Base-by-base conservation (phyloP, 139 green algal genomes). In the Chlorella sorokiniana region DNA sequence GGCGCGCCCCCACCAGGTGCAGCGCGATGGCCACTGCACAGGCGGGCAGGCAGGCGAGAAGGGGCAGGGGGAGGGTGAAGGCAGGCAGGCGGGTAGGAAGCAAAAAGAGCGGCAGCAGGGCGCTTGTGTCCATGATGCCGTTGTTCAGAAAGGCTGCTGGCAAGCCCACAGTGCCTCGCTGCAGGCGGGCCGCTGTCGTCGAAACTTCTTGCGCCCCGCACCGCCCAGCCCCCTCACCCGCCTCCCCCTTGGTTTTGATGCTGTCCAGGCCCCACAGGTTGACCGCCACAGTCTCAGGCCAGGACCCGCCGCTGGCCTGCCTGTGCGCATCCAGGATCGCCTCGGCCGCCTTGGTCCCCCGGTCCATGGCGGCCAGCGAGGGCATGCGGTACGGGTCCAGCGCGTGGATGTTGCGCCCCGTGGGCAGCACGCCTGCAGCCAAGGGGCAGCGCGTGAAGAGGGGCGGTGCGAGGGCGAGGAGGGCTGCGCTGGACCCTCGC, bases 361-460 rank as follows among this genome's bases (percentile, higher is more conserved):
- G 84, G 45, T 91, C 86, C 79, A 92, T 78, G 20, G 96, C 96
- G 27, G 95, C 90, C 45, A 89, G 78, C 33, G 84, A 90, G 27
- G 96, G 96, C 96, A 99, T 99, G 69, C 96, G 89, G 89, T 99
- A 99, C 0, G 96, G 96, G 85, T 99, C 96, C 40, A 99, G 88
- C 5, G 96, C 96, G 85, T 98, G 94, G 83, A 99, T 99, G 91
- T 99, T 99, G 61, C 96, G 91, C 37, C 96, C 93, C 37, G 96
- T 99, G 59, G 96, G 96, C 79, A 99, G 89, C 23, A 99, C 96
- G 2, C 96, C 96, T 69, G 51, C 42, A 38, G 51, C 29, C 9
- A 22, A 7, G 1, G 68, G 40, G 40, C 9, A 56, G 48, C 14
- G 16, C 8, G 68, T 29, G 41, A 38, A 25, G 14, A 22, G 2